phyloP scores from a whole-genome alignment of 2,329 filamentous ascomycete species.

The Neonectria ditissima region DNA sequence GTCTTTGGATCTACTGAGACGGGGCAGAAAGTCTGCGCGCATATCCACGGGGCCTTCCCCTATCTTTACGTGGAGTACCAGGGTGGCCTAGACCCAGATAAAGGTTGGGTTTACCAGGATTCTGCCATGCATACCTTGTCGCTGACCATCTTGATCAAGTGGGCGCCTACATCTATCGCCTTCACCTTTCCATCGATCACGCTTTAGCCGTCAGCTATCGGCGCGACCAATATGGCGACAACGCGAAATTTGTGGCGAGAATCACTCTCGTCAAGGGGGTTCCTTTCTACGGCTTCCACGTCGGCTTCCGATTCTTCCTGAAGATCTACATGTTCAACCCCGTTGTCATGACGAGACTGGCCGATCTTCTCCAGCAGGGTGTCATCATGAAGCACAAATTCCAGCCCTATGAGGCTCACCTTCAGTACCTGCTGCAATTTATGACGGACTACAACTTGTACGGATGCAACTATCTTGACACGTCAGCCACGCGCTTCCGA shows the following conservation, averaged over 20 bases:
- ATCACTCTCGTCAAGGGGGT: conserved; percentile 93
- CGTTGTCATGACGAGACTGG: conserved; percentile 84
- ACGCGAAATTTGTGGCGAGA: conserved; percentile 82
- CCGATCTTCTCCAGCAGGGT: conserved; percentile 89
- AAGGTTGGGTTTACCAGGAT: conserved; percentile 64
- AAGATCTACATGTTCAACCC: conserved; percentile 97
- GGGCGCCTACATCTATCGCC: conserved; percentile 77
- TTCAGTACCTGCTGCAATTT: conserved; percentile 94
- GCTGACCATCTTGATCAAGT: conserved; percentile 61
- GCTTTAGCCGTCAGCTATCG: conserved; percentile 89
- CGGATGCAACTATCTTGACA: conserved; percentile 89
- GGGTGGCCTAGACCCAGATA: conserved; percentile 73
- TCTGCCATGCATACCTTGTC: background rate
- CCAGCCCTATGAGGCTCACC: conserved; percentile 93
- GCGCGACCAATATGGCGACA: conserved; percentile 76
- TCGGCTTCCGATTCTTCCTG: conserved; percentile 90
- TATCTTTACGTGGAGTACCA: conserved; percentile 94
- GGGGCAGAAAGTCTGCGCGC: conserved; percentile 94
- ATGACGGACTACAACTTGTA: conserved; percentile 99
- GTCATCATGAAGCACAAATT: conserved; percentile 85
- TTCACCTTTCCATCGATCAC: conserved; percentile 91
- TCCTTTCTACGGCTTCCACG: conserved; percentile 95
- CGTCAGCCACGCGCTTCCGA: conserved; percentile 77
- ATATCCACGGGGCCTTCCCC: conserved; percentile 94
- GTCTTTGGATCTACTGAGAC: conserved; percentile 94